Percentiles rank a stretch among this genome's conserved stretches.
phyloP scores from a whole-genome alignment of 2,329 filamentous ascomycete species.

The Botrytis elliptica region DNA sequence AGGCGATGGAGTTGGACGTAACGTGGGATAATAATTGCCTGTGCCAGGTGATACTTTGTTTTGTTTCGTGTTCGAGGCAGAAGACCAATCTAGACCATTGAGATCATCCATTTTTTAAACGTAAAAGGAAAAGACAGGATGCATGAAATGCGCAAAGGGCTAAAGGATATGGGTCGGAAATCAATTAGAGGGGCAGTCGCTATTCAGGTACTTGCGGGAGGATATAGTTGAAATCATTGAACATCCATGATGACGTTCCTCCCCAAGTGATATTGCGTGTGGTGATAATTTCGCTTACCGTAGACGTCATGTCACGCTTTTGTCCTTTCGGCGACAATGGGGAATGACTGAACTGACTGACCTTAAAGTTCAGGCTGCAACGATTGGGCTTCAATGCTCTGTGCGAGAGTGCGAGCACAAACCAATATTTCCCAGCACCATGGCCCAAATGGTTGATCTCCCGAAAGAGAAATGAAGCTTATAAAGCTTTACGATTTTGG shows the following conservation, averaged over 20 bases:
- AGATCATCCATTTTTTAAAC: constrained; percentile 58
- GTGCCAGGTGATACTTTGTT: constrained; percentile 45
- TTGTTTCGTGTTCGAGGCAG: constrained; percentile 39
- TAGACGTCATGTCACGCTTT: neutral
- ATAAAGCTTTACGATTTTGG: neutral
- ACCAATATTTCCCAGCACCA: neutral
- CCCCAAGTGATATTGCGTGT: constrained; percentile 1
- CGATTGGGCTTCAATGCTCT: neutral
- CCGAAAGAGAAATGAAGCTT: constrained; percentile 1
- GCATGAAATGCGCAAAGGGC: constrained; percentile 23
- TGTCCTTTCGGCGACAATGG: neutral
- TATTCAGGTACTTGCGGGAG: neutral
- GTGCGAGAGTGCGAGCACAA: neutral
- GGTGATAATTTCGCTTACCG: neutral
- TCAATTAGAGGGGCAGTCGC: neutral
- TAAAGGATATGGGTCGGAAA: neutral
- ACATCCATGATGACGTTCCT: neutral
- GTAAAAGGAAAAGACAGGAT: constrained; percentile 9
- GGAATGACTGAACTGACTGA: too few species aligned
- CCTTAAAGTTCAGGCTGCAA: neutral
- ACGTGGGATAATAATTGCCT: constrained; percentile 47
- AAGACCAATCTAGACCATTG: constrained; percentile 58
- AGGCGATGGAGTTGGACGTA: constrained; percentile 50
- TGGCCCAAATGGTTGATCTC: neutral
- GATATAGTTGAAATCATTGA: neutral